Evolutionary conservation across 352 stramenopile species (phyloP), one percentile per base, ranked within the genome.

Genomic region (Lagenidium giganteum): DNA sequence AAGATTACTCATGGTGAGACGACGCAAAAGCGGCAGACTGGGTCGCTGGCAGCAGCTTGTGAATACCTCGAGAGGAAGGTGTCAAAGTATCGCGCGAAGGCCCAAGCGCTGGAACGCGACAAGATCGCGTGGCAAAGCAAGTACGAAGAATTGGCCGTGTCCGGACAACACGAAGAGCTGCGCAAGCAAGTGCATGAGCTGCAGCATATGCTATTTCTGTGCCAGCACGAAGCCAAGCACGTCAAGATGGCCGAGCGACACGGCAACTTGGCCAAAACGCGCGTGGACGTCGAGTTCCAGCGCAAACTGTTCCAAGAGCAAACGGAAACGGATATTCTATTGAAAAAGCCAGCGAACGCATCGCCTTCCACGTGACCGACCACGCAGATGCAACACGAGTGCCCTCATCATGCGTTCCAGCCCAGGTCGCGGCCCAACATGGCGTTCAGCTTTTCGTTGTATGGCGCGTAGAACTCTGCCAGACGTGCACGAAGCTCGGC

Each of bases 401-500:
- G 2, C 23, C 13, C 24, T 32, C 25, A 32, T 5, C 17, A 75
- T 20, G n/a, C 34, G 39, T 46, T 43, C 78, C 78, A 91, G 30
- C 40, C 64, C 47, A 88, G 54, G 16, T 86, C 46, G 26, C 75
- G 64, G 16, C 70, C 76, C 16, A 95, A 54, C 18, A 93, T 44
- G 22, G 54, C 50, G 38, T 78, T 74, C 26, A 95, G 66, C 47
- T 87, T 90, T 20, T 54, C 51, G 53, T 95, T 95, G 65, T 78
- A 95, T 20, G 84, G 84, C 14, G 67, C 67, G 47, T 93, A 93
- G 47, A 93, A 94, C 6, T 66, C 64, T 14, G 64, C 38, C 26
- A 95, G 64, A 51, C 79, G 87, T 30, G 56, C 57, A 17, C 68
- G 64, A 13, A 77, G 76, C 16, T 47, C 64, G 2, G 67, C 31